Conservation (phyloP, 768 basidiomycete species). For the Boletus sp. region DNA sequence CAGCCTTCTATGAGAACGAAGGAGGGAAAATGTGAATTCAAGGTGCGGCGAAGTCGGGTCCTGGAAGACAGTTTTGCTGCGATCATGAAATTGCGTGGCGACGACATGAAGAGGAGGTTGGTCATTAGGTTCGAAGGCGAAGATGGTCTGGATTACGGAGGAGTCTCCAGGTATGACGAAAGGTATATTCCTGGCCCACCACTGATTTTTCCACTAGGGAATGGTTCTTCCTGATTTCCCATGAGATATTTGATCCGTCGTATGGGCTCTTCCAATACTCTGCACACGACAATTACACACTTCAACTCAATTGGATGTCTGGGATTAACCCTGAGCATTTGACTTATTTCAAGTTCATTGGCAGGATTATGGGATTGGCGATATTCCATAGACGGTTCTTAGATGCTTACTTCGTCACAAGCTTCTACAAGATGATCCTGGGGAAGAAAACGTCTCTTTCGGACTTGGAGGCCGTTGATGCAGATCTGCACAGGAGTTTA, state of each 20-base stretch:
- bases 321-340: slow-evolving; percentile 74
- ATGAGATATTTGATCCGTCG: slow-evolving; percentile 79
- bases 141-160: slow-evolving; percentile 77
- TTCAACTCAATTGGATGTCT: slow-evolving; percentile 76
- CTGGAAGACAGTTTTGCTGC: slow-evolving; percentile 85
- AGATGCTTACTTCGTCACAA: slow-evolving; percentile 76
- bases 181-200: not conserved
- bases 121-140: slow-evolving; percentile 78
- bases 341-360: slow-evolving; percentile 81
- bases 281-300: slow-evolving; percentile 73
- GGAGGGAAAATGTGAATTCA: slow-evolving; percentile 83
- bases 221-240: slow-evolving; percentile 84
- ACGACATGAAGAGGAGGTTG: slow-evolving; percentile 65
- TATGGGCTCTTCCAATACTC: slow-evolving; percentile 84
- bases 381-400: slow-evolving; percentile 78
- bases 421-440: slow-evolving; percentile 78
- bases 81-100: slow-evolving; percentile 75
- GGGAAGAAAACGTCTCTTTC: slow-evolving; percentile 54
- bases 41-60: slow-evolving; percentile 73
- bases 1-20: slow-evolving; percentile 80
- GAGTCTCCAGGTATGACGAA: slow-evolving; percentile 58
- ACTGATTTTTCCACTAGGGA: slow-evolving; percentile 44
- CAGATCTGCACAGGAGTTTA: slow-evolving; percentile 64
- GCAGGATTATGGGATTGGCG: slow-evolving; percentile 67
- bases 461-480: slow-evolving; percentile 69